These are phyloP conservation scores for Mycena pura DNA, from an alignment of 768 basidiomycete genomes.

Conservation along the genomic window DNA sequence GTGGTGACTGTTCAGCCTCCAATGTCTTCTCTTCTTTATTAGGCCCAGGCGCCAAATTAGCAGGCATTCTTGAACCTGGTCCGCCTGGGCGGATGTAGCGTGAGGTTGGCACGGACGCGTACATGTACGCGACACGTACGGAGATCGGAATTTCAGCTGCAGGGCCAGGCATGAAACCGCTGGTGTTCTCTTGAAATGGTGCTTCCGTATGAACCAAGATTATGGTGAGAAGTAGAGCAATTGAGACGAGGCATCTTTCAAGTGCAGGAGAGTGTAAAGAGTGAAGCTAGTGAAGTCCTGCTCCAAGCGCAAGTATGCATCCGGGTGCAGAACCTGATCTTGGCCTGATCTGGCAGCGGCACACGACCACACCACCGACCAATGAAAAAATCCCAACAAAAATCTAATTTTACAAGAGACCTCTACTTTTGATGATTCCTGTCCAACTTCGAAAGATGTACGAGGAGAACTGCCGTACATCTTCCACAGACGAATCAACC, in stretches of 20 bases:
- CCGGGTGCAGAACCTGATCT: no score
- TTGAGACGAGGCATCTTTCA: constrained; percentile 20
- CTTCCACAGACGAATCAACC: constrained; percentile 55
- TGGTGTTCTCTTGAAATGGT: neutral
- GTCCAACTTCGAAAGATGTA: constrained; percentile 76
- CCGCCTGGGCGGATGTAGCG: neutral
- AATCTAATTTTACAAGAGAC: constrained; percentile 47
- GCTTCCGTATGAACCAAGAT: constrained; percentile 1
- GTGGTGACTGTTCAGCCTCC: constrained; percentile 69
- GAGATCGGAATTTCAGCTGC: constrained; percentile 14
- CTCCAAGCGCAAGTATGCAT: no score
- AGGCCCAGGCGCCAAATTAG: constrained; percentile 48
- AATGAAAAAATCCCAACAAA: no score
- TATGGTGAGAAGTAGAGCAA: neutral
- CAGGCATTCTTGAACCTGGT: constrained; percentile 18
- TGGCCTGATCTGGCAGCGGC: no score
- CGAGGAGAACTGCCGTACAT: constrained; percentile 59
- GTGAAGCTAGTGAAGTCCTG: neutral
- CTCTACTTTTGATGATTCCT: constrained; percentile 74
- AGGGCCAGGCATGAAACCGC: constrained; percentile 22
- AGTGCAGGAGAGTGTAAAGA: neutral
- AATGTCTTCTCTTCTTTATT: constrained; percentile 65
- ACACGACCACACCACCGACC: no score
- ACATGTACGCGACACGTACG: constrained; percentile 10
- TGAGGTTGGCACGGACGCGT: neutral